phyloP scores from a whole-genome alignment of 108 stramenopile genomes.

The Fragilaria crotonensis region DNA sequence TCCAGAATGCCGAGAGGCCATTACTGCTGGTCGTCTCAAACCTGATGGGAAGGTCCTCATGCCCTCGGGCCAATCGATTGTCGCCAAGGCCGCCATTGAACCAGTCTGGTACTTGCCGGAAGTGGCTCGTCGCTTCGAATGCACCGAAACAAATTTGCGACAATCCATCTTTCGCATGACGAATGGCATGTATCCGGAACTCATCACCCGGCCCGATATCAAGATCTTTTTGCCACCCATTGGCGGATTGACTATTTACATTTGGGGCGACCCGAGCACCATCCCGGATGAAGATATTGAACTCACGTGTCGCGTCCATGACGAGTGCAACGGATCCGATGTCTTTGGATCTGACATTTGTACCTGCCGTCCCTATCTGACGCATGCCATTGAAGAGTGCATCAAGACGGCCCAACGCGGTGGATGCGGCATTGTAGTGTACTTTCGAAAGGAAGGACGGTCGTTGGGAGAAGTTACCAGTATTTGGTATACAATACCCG shows the following conservation, averaged over 20 bases:
- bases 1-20: constrained; percentile 91
- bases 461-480: constrained; percentile 95
- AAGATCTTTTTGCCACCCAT: constrained; percentile 99
- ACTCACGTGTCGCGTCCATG: constrained; percentile 95
- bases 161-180: constrained; percentile 97
- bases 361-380: constrained; percentile 97
- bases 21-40: constrained; percentile 75
- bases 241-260: constrained; percentile 98
- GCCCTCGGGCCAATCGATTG: constrained; percentile 84
- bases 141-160: constrained; percentile 83
- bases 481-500: constrained; percentile 99
- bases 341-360: constrained; percentile 98
- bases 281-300: constrained; percentile 97
- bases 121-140: constrained; percentile 94
- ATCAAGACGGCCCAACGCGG: constrained; percentile 92
- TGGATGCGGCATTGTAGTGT: constrained; percentile 94
- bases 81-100: constrained; percentile 98
- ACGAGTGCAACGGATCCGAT: constrained; percentile 98
- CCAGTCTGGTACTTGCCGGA: constrained; percentile 99
- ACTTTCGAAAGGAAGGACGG: constrained; percentile 97
- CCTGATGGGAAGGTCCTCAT: constrained; percentile 92
- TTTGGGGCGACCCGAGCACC: constrained; percentile 96
- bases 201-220: constrained; percentile 95
- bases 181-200: constrained; percentile 99
- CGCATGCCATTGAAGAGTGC: constrained; percentile 99